A percentile compares a stretch with the other conserved stretches of the same genome.
Evolutionary conservation across 108 stramenopile species (phyloP).

Genomic region (Epipyxis sp.): DNA sequence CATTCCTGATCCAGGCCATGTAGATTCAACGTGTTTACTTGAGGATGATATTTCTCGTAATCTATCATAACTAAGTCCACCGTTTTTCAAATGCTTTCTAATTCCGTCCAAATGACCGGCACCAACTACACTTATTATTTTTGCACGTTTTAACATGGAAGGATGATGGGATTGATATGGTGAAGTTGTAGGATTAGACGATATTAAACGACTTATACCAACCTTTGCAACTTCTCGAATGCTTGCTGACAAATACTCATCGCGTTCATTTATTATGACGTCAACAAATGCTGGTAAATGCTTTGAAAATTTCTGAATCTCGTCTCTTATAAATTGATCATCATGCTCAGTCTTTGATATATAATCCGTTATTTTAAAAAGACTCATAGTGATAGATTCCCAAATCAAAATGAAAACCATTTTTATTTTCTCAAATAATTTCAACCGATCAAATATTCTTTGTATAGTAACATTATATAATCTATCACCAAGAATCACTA

Average conservation of each 20-base stretch:
- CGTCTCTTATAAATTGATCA: neutral
- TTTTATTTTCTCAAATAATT: neutral
- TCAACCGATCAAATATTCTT: slow-evolving; percentile 1
- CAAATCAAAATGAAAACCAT: neutral
- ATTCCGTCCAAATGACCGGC: slow-evolving; percentile 9
- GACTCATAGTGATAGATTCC: neutral
- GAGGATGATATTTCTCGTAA: slow-evolving; percentile 6
- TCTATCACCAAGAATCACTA: neutral
- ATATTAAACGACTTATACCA: neutral
- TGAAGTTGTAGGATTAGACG: neutral
- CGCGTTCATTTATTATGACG: neutral
- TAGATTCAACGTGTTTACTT: neutral
- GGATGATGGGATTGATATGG: neutral
- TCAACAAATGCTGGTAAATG: neutral
- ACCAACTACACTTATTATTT: neutral
- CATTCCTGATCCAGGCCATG: neutral
- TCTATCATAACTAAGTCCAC: neutral
- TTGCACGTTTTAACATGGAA: neutral
- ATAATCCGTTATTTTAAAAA: neutral
- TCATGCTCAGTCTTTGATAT: neutral
- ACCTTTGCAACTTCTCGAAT: neutral
- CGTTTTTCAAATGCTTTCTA: neutral
- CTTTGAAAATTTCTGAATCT: neutral
- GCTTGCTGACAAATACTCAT: slow-evolving; percentile 5
- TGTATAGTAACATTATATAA: slow-evolving; percentile 14